Conservation (phyloP, 108 stramenopile species). For the Aurantiochytrium sp. region DNA sequence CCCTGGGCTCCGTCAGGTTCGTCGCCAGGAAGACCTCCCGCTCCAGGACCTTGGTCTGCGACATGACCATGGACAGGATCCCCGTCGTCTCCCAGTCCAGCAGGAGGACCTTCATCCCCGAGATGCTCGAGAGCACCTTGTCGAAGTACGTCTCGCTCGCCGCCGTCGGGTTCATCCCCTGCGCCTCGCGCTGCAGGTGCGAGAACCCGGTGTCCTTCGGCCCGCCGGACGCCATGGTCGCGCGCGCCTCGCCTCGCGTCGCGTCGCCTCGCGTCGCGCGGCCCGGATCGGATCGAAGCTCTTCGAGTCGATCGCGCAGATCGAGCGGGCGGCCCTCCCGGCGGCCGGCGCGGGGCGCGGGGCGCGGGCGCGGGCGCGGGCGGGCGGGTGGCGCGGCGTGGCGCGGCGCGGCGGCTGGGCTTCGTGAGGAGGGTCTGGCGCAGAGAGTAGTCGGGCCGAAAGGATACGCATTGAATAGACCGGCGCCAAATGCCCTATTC, state of each 20-base stretch:
- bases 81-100: constrained; percentile 73
- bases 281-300: too few relatives aligned
- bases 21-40: constrained; percentile 53
- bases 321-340: too few relatives aligned
- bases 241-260: too few relatives aligned
- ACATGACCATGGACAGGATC: constrained; percentile 67
- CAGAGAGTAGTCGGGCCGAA: too few relatives aligned
- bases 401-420: too few relatives aligned
- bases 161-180: constrained; percentile 67
- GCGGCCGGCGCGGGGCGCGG: not conserved
- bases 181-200: not conserved
- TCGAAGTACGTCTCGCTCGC: constrained; percentile 79
- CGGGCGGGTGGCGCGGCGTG: too few relatives aligned
- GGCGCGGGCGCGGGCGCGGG: not conserved
- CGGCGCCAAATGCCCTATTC: too few relatives aligned
- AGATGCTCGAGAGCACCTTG: constrained; percentile 62
- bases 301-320: too few relatives aligned
- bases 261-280: too few relatives aligned
- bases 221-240: not conserved
- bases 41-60: constrained; percentile 78
- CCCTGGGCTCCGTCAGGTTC: constrained; percentile 49
- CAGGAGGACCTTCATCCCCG: constrained; percentile 89
- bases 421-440: too few relatives aligned
- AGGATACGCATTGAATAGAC: too few relatives aligned
- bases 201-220: not conserved